phyloP scores from a whole-genome alignment of 192 early-diverging fungal species.

The Lobosporangium transversale region DNA sequence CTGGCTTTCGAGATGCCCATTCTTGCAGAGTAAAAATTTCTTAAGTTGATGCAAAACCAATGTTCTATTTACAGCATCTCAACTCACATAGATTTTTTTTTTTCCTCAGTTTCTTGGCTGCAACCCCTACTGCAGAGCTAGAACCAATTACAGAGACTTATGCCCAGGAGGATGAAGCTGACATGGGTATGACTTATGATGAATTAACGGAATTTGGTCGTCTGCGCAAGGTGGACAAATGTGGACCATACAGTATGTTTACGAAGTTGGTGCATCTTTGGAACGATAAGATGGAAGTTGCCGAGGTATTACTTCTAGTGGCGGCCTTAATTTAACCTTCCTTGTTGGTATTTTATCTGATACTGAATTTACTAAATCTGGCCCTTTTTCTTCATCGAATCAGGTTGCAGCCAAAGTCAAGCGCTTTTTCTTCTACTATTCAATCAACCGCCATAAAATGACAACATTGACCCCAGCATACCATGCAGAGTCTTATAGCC shows the following conservation, averaged over 20 bases:
- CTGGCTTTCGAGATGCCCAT: conserved; percentile 73
- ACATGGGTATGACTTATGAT: conserved; percentile 99
- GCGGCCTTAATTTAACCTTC: background rate
- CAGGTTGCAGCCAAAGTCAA: conserved; percentile 94
- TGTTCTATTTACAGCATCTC: background rate
- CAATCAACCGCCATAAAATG: conserved; percentile 99
- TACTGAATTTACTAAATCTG: too few species aligned
- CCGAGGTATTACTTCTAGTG: conserved; percentile 58
- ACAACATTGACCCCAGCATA: conserved; percentile 96
- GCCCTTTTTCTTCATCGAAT: background rate
- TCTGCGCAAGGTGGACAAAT: conserved; percentile 85
- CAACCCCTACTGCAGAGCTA: conserved; percentile 94
- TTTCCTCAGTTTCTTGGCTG: conserved; percentile 75
- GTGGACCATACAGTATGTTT: conserved; percentile 97
- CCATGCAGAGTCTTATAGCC: conserved; percentile 94
- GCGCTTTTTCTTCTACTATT: conserved; percentile 94
- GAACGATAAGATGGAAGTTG: conserved; percentile 68
- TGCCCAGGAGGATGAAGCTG: conserved; percentile 91
- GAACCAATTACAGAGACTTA: conserved; percentile 89
- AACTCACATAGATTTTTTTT: too few species aligned
- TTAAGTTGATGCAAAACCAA: background rate
- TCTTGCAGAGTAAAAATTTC: conserved; percentile 60
- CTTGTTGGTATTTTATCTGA: too few species aligned
- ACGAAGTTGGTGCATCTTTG: conserved; percentile 85
- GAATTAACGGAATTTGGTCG: conserved; percentile 93